Conservation (phyloP, 1,284 basidiomycete species). For the Psilocybe mexicana region DNA sequence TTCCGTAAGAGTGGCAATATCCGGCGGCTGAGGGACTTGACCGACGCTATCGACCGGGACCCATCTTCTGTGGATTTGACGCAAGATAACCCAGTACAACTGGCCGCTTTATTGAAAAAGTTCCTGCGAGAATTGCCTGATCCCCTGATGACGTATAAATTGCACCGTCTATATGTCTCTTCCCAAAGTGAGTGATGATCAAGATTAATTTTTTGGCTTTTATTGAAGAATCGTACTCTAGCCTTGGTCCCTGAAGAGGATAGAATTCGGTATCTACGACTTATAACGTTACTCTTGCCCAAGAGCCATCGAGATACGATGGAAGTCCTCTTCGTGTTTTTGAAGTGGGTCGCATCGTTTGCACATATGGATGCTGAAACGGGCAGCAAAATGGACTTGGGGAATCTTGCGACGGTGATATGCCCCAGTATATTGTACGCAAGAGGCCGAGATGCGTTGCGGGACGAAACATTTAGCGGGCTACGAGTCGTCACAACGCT, state of each 20-base stretch:
- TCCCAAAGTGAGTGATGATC: constrained; percentile 72
- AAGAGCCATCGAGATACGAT: constrained; percentile 95
- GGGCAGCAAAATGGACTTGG: constrained; percentile 97
- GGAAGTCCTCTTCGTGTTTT: constrained; percentile 97
- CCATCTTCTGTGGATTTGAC: constrained; percentile 87
- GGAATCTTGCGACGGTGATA: constrained; percentile 97
- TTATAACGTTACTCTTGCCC: constrained; percentile 86
- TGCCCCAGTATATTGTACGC: constrained; percentile 94
- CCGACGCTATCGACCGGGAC: constrained; percentile 93
- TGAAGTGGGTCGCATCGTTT: constrained; percentile 99
- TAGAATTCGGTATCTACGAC: constrained; percentile 82
- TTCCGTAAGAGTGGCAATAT: constrained; percentile 99
- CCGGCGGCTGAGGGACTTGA: constrained; percentile 85
- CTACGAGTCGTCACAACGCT: constrained; percentile 85
- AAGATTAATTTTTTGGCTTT: constrained; percentile 7
- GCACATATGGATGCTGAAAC: constrained; percentile 98
- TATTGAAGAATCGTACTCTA: constrained; percentile 30
- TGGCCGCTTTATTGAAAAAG: constrained; percentile 96
- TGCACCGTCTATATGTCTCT: constrained; percentile 88
- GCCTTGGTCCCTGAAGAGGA: constrained; percentile 79
- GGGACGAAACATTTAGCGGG: constrained; percentile 92
- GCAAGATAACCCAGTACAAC: constrained; percentile 95
- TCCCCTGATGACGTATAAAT: constrained; percentile 92
- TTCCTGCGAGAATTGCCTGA: constrained; percentile 97
- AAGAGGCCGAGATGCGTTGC: constrained; percentile 82